Evolutionary conservation across 1,139 yeast species (phyloP).

Genomic region (Pneumocystis jirovecii): DNA sequence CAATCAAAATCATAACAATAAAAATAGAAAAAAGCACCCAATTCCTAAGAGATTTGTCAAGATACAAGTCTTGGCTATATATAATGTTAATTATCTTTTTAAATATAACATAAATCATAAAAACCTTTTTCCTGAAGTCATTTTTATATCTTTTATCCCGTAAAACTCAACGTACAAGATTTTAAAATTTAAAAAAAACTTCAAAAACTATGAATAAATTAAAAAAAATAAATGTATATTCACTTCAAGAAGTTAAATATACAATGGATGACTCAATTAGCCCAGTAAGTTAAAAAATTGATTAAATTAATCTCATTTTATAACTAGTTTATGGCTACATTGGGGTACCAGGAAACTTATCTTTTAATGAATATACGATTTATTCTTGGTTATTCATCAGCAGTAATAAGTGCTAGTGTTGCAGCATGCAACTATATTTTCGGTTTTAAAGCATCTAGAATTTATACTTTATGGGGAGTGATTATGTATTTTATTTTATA

Average conservation of each 20-base stretch:
- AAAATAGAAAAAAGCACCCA: conserved; percentile 92
- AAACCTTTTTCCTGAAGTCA: neutral
- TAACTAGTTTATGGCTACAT: conserved; percentile 32
- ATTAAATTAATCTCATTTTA: neutral
- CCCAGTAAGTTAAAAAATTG: conserved; percentile 14
- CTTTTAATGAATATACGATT: conserved; percentile 46
- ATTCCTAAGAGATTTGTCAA: conserved; percentile 35
- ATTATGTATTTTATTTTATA: conserved; percentile 38
- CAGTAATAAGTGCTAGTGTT: conserved; percentile 48
- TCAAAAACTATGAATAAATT: neutral
- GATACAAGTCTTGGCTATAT: conserved; percentile 5
- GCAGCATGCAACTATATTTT: conserved; percentile 53
- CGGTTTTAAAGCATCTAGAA: conserved; percentile 30
- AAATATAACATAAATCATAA: neutral
- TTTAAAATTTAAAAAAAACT: neutral
- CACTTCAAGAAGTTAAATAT: conserved; percentile 22
- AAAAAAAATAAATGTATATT: conserved; percentile 11
- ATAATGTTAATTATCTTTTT: neutral
- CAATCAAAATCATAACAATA: conserved; percentile 80
- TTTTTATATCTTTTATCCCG: neutral
- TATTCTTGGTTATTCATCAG: conserved; percentile 54
- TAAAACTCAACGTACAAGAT: neutral
- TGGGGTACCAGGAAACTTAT: conserved; percentile 53
- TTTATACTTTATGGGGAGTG: conserved; percentile 33
- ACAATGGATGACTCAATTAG: conserved; percentile 25